phyloP scores from a whole-genome alignment of 139 green algal genomes.

The Astrephomene gubernaculifera region DNA sequence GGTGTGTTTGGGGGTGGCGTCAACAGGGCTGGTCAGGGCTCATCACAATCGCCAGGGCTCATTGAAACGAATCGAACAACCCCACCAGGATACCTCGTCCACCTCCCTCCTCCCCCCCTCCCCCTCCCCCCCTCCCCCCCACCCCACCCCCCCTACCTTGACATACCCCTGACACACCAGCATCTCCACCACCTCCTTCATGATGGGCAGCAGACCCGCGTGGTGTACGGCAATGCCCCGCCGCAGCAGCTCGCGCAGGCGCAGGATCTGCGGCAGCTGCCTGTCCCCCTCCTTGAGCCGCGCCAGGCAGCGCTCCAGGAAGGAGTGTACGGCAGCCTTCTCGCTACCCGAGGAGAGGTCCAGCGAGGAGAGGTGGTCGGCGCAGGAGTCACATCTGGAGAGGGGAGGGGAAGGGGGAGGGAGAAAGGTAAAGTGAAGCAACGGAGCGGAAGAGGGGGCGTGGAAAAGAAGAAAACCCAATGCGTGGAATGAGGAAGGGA shows the following conservation, averaged over 20 bases:
- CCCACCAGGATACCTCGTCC: neutral
- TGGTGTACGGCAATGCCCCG: slow-evolving; percentile 95
- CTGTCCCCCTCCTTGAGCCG: slow-evolving; percentile 83
- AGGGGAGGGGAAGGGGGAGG: neutral
- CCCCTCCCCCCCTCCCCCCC: neutral
- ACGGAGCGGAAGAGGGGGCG: neutral
- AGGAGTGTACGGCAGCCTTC: slow-evolving; percentile 83
- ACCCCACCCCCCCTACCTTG: slow-evolving; percentile 62
- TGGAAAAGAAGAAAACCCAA: neutral
- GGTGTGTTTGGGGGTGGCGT: too few relatives aligned
- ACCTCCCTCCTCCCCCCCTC: neutral
- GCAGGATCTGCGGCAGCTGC: slow-evolving; percentile 87
- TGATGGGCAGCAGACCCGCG: slow-evolving; percentile 96
- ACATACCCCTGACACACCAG: slow-evolving; percentile 97
- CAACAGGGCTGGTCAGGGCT: too few relatives aligned
- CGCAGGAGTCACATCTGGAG: slow-evolving; percentile 59
- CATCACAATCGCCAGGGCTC: neutral
- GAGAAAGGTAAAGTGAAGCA: too few relatives aligned
- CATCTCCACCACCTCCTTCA: slow-evolving; percentile 99
- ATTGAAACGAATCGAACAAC: neutral
- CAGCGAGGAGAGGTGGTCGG: slow-evolving; percentile 63
- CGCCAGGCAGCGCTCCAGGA: slow-evolving; percentile 72
- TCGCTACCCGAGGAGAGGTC: slow-evolving; percentile 83
- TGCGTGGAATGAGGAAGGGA: too few relatives aligned
- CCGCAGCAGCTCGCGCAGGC: slow-evolving; percentile 88